phyloP scores from a whole-genome alignment of 1,139 yeast species.

The Kurtzmaniella quercitrusa region DNA sequence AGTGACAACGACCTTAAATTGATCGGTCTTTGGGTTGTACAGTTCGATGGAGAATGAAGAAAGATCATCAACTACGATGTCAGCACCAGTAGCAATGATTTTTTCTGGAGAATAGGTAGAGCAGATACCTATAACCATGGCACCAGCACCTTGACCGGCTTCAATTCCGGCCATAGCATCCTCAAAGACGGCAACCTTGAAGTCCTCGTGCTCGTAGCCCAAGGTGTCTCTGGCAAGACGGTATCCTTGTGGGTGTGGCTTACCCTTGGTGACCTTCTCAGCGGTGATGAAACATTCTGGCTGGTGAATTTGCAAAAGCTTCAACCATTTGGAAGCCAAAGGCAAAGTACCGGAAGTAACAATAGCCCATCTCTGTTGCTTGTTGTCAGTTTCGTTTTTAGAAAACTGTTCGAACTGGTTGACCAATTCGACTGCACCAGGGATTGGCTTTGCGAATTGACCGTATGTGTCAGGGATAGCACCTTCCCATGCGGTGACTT shows the following conservation, averaged over 20 bases:
- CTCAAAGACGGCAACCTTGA: constrained; percentile 69
- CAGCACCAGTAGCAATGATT: constrained; percentile 74
- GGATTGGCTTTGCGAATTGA: constrained; percentile 65
- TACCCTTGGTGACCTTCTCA: constrained; percentile 70
- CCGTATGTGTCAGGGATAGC: constrained; percentile 71
- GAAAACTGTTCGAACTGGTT: constrained; percentile 46
- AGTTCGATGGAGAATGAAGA: constrained; percentile 42
- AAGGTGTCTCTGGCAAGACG: constrained; percentile 57
- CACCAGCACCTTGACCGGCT: constrained; percentile 85
- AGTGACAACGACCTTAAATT: constrained; percentile 41
- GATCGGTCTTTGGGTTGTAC: constrained; percentile 42
- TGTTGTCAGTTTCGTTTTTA: constrained; percentile 36
- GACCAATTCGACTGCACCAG: constrained; percentile 67
- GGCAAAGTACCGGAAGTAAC: constrained; percentile 80
- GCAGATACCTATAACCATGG: constrained; percentile 77
- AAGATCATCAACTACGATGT: constrained; percentile 72
- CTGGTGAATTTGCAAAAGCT: constrained; percentile 53
- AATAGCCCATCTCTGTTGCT: constrained; percentile 66
- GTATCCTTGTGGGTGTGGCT: constrained; percentile 85
- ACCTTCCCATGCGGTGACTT: constrained; percentile 66
- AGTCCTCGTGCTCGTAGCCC: constrained; percentile 42
- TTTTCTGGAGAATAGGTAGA: constrained; percentile 70
- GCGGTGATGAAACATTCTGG: constrained; percentile 80
- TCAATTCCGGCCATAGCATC: constrained; percentile 87
- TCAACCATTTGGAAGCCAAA: constrained; percentile 77